Base-by-base conservation (phyloP, 2,329 filamentous ascomycete genomes). In the Stachybotrys chartarum region DNA sequence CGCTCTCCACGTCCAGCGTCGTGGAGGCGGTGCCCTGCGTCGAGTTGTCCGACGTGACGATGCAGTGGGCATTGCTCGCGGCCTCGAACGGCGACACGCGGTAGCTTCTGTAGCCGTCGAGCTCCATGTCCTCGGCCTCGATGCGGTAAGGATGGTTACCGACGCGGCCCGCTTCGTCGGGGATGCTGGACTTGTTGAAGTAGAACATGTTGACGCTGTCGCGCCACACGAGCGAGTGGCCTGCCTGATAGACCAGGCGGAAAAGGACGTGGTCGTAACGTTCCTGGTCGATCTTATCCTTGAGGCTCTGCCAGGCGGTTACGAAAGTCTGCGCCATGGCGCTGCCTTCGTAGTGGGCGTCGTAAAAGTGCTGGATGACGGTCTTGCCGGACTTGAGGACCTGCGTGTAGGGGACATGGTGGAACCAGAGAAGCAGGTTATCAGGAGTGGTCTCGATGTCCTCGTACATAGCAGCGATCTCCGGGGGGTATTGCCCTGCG, bases 351-450 rank as follows among this genome's bases (percentile, higher is more conserved):
- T 86, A 85, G 58, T 86, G 83, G 0, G 82, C 81, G 57, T 86
- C 78, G 62, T 86, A 86, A 66, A 86, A 84, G 62, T 85, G 81
- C 62, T 86, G 83, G 53, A 86, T 85, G 3, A 90, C 84, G 0
- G 86, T 87, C 67, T 85, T 81, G 11, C 84, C 83, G 0, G 79
- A 82, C 10, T 83, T 75, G 1, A 90, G 76, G 7, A 66, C 68
- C 45, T 87, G 80, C 0, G 82, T 87, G 65, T 87, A 90, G 4
- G 79, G 78, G 0, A 90, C 84, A 63, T 90, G 87, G 66, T 90
- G 87, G 70, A 90, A 90, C 86, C 86, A 90, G 2, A 90, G 73
- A 3, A 90, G 68, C 1, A 90, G 72, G 24, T 89, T 75, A 57
- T 89, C 86, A 0, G 86, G 85, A 0, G 86, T 89, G 0, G 81